These are phyloP conservation scores for Thraustotheca clavata DNA, from an alignment of 352 stramenopile genomes.

Conservation along the genomic window DNA sequence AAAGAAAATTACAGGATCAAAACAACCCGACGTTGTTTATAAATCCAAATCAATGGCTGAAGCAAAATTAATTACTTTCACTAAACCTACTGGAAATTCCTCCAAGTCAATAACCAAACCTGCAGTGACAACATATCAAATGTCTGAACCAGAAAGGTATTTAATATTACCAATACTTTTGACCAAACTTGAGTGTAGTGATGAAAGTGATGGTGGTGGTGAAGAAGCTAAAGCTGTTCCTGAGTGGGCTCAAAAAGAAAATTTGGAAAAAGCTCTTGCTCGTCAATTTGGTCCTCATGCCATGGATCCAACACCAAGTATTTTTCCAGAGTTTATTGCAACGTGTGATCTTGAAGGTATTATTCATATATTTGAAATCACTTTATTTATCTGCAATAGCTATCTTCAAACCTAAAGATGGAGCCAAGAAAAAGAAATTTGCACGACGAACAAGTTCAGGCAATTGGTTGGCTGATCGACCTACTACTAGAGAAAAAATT, in stretches of 20 bases:
- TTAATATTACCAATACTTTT: neutral
- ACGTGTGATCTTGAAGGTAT: constrained; percentile 63
- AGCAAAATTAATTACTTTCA: neutral
- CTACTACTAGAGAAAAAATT: constrained; percentile 63
- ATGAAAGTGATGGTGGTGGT: constrained; percentile 36
- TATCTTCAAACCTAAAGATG: constrained; percentile 69
- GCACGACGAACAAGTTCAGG: constrained; percentile 68
- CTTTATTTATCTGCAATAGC: too few species aligned
- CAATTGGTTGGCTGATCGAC: constrained; percentile 76
- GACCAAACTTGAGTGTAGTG: neutral
- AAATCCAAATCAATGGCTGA: neutral
- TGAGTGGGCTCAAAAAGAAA: constrained; percentile 62
- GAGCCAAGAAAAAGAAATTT: constrained; percentile 72
- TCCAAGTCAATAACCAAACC: neutral
- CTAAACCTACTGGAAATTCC: neutral
- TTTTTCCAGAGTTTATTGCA: constrained; percentile 79
- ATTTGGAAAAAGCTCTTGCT: constrained; percentile 57
- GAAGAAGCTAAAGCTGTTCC: constrained; percentile 70
- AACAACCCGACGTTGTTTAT: neutral
- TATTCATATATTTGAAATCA: neutral
- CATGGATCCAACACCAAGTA: constrained; percentile 59
- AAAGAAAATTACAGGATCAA: too few species aligned
- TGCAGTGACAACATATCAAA: constrained; percentile 42
- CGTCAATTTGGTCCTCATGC: constrained; percentile 66
- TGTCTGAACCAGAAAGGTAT: constrained; percentile 69